Evolutionary conservation across 1,284 basidiomycete genomes (phyloP).

Genomic region (Schizophyllum amplum): DNA sequence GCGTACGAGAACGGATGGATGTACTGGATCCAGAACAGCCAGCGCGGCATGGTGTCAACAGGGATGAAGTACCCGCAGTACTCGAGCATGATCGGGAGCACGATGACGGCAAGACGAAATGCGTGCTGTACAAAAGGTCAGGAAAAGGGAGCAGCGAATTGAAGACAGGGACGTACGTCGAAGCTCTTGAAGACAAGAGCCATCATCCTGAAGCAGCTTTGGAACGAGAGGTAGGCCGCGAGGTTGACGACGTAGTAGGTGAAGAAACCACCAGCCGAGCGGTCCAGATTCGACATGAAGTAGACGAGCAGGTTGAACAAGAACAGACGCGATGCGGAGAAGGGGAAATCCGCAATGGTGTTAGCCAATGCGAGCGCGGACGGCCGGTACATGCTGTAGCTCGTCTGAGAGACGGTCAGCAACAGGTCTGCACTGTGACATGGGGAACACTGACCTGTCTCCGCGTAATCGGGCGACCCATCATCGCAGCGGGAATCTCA

Average conservation of each 20-base stretch:
- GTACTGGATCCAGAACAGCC: conserved; percentile 88
- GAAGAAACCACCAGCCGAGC: conserved; percentile 60
- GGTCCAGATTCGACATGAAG: conserved; percentile 62
- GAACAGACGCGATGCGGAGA: conserved; percentile 56
- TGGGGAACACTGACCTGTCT: no score
- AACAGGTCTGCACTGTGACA: not conserved
- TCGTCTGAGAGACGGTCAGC: conserved; percentile 48
- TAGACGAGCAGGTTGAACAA: conserved; percentile 69
- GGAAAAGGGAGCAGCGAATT: conserved; percentile 23
- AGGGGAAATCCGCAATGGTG: conserved; percentile 70
- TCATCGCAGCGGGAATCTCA: conserved; percentile 46
- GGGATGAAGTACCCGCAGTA: conserved; percentile 73
- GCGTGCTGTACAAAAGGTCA: conserved; percentile 18
- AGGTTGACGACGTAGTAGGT: conserved; percentile 65
- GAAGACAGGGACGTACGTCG: conserved; percentile 48
- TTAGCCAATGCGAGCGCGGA: conserved; percentile 67
- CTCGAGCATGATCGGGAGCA: conserved; percentile 26
- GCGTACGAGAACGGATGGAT: conserved; percentile 73
- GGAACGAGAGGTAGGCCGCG: conserved; percentile 54
- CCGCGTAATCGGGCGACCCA: conserved; percentile 63
- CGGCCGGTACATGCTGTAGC: conserved; percentile 77
- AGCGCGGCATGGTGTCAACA: conserved; percentile 72
- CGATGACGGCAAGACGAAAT: not conserved
- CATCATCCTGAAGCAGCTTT: conserved; percentile 69
- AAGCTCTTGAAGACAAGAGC: conserved; percentile 60